Percentiles rank a stretch among this genome's conserved stretches.
Conservation (phyloP, 2,329 filamentous ascomycete species). For the Alternaria triticina region DNA sequence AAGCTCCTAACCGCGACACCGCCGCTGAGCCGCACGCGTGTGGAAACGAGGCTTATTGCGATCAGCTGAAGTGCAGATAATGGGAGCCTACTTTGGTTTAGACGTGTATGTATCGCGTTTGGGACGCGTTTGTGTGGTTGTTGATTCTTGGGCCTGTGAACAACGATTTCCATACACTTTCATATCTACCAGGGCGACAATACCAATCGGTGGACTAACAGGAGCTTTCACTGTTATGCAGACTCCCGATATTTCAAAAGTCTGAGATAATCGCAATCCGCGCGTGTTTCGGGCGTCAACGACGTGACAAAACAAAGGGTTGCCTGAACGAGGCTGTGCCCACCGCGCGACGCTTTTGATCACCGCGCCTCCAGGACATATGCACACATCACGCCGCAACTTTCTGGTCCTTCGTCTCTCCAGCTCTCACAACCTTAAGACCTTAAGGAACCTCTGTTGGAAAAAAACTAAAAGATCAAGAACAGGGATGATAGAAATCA, state of each 20-base stretch:
- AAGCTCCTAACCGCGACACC: background rate
- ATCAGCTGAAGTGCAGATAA: constrained; percentile 10
- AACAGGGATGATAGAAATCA: background rate
- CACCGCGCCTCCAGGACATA: background rate
- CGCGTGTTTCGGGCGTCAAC: background rate
- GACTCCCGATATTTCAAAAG: background rate
- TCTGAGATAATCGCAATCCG: background rate
- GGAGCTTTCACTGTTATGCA: background rate
- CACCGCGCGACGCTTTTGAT: background rate
- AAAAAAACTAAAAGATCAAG: background rate
- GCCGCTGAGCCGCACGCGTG: constrained; percentile 8
- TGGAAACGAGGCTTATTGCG: constrained; percentile 9
- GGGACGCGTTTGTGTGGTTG: background rate
- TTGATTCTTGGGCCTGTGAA: background rate
- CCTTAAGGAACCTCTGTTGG: background rate
- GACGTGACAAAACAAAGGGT: constrained; percentile 1
- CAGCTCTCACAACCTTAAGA: background rate
- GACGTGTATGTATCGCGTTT: background rate
- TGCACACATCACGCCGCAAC: background rate
- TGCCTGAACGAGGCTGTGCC: constrained; percentile 16
- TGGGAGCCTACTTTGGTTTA: background rate
- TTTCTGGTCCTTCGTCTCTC: background rate
- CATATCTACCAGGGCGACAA: background rate
- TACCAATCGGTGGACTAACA: background rate
- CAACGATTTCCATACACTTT: fast-evolving